These are phyloP conservation scores for Hypericum perforatum DNA, from an alignment of 345 rosid species.

Conservation along the genomic window DNA sequence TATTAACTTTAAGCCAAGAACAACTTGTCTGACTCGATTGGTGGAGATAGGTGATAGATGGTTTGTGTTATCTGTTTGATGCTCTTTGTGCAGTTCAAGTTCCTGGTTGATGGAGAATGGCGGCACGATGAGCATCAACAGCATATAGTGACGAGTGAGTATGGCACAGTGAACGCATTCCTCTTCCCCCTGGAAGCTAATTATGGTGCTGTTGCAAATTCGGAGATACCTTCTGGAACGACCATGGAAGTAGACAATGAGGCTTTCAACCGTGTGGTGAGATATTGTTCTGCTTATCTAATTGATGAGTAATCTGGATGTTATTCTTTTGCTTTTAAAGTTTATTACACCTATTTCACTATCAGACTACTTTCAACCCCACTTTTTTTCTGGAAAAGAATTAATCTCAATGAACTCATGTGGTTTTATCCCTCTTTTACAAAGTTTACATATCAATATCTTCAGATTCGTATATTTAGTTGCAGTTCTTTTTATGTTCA, in stretches of 20 bases:
- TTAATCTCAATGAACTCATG: too few species aligned
- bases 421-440: too few species aligned
- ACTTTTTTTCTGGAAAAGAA: too few species aligned
- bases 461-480: not conserved
- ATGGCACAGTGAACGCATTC: slow-evolving; percentile 19
- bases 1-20: too few species aligned
- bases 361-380: not conserved
- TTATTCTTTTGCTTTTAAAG: not conserved
- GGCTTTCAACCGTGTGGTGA: slow-evolving; percentile 18
- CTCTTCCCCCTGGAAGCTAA: slow-evolving; percentile 12
- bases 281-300: slow-evolving; percentile 1
- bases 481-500: not conserved
- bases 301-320: not conserved
- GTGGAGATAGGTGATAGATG: too few species aligned
- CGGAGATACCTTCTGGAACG: slow-evolving; percentile 11
- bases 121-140: slow-evolving; percentile 20
- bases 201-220: slow-evolving; percentile 5
- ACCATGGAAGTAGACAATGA: slow-evolving; percentile 20
- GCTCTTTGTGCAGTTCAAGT: slow-evolving; percentile 18
- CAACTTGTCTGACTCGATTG: too few species aligned
- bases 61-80: too few species aligned
- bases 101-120: slow-evolving; percentile 29
- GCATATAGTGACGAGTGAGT: slow-evolving; percentile 11
- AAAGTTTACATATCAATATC: too few species aligned
- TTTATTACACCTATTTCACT: not conserved